Evolutionary conservation across 768 basidiomycete genomes (phyloP), one percentile per base, ranked within the genome.

Genomic region (Cystobasidium onofrii): DNA sequence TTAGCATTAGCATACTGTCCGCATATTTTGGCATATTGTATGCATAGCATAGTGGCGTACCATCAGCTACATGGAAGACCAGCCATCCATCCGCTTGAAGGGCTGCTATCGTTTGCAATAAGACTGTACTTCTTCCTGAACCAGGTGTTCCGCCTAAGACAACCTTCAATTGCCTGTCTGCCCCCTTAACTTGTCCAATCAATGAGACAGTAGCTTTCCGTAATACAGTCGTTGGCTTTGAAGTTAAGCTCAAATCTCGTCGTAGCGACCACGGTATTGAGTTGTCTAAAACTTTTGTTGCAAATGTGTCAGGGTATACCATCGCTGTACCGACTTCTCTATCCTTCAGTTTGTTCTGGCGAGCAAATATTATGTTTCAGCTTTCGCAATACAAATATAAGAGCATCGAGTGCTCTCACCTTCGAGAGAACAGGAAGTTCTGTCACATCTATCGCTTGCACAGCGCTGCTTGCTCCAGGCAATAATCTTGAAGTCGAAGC

Each of bases 71-170:
- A 60, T 71, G 44, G 7, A 71, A 52, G 3, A 71, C 29, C 15
- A 36, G 36, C 54, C 54, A 71, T 1, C 69, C 69, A 31, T 55
- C 50, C 1, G 25, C 27, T 60, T 55, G 52, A 60, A 54, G 52
- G 1, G 18, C 25, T 43, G 69, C 69, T 12, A 71, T 41, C n/a
- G 69, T 61, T 31, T 71, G 69, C 13, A 71, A 36, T 18, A 71
- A 25, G 4, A 71, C 55, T 10, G 54, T 57, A 57, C 50, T 34
- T 18, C 69, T 33, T 1, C 69, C 69, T 6, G 69, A 71, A n/a
- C 69, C 69, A n/a, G 52, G 6, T 20, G 23, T 46, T 6, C 69
- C 69, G 17, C 7, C 69, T 41, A 33, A 23, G 9, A 33, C 25
- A 33, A 29, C 50, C 36, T 69, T 54, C 46, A 69, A 34, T n/a